Conservation (phyloP, 192 early-diverging fungal species). For the Gorgonomyces haynaldii region DNA sequence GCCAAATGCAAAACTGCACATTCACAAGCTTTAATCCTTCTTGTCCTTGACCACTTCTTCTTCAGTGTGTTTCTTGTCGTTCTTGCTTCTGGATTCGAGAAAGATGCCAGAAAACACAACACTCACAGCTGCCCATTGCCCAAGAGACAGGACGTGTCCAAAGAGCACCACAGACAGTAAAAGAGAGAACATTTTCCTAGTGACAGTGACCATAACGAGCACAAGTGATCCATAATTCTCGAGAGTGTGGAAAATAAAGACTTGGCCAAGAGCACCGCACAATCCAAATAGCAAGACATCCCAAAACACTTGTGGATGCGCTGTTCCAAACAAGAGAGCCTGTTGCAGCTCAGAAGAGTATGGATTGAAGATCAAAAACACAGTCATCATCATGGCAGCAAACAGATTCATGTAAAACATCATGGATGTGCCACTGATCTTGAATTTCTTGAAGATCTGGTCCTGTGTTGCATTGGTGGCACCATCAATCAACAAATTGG, state of each 20-base stretch:
- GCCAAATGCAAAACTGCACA: no score
- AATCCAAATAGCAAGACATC: slow-evolving; percentile 85
- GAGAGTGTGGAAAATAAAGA: slow-evolving; percentile 94
- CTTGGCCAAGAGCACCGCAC: slow-evolving; percentile 92
- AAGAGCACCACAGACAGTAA: slow-evolving; percentile 84
- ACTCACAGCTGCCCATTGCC: slow-evolving; percentile 77
- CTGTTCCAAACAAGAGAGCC: slow-evolving; percentile 62
- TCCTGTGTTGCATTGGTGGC: slow-evolving; percentile 95
- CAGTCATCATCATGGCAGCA: slow-evolving; percentile 56
- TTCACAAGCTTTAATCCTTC: no score
- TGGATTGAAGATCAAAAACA: slow-evolving; percentile 57
- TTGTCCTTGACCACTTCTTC: no score
- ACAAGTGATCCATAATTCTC: slow-evolving; percentile 79
- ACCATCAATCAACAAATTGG: slow-evolving; percentile 87
- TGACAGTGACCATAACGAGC: slow-evolving; percentile 90
- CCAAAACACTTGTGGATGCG: slow-evolving; percentile 65
- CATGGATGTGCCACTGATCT: slow-evolving; percentile 82
- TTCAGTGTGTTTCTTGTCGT: no score
- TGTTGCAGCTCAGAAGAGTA: slow-evolving; percentile 61
- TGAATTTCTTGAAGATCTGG: slow-evolving; percentile 74
- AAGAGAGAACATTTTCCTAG: slow-evolving; percentile 92
- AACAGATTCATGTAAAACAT: slow-evolving; percentile 94
- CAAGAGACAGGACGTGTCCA: slow-evolving; percentile 58
- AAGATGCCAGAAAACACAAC: slow-evolving; percentile 79
- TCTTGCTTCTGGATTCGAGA: no score